These are phyloP conservation scores for Pichia occidentalis DNA, from an alignment of 805 yeast species.

Conservation along the genomic window DNA sequence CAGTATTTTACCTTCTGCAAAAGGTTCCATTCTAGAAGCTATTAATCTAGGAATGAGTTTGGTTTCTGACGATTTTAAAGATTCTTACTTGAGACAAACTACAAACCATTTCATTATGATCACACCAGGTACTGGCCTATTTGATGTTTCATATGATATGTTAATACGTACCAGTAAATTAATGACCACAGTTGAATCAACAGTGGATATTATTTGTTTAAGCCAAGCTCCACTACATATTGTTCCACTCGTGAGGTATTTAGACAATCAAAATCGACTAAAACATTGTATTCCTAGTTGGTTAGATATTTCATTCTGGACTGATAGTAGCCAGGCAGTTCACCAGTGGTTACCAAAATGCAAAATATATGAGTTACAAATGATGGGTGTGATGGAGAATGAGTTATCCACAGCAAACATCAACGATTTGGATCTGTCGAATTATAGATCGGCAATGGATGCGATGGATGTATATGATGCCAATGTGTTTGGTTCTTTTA, in stretches of 20 bases:
- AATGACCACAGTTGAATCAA: slow-evolving; percentile 71
- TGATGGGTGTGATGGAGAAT: slow-evolving; percentile 97
- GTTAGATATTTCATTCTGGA: slow-evolving; percentile 92
- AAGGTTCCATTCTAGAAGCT: slow-evolving; percentile 85
- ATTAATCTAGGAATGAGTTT: slow-evolving; percentile 76
- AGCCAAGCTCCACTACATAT: slow-evolving; percentile 89
- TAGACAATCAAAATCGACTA: slow-evolving; percentile 43
- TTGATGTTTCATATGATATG: slow-evolving; percentile 80
- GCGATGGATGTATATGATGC: slow-evolving; percentile 67
- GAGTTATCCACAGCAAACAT: slow-evolving; percentile 68
- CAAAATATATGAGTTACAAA: slow-evolving; percentile 89
- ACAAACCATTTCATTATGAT: slow-evolving; percentile 84
- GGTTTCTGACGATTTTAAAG: slow-evolving; percentile 69
- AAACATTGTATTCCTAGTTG: slow-evolving; percentile 86
- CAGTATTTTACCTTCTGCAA: slow-evolving; percentile 73
- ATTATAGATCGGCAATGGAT: slow-evolving; percentile 38
- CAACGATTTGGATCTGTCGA: slow-evolving; percentile 42
- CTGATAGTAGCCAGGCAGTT: slow-evolving; percentile 40
- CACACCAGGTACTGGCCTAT: slow-evolving; percentile 90
- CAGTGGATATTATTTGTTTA: slow-evolving; percentile 82
- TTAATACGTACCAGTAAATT: slow-evolving; percentile 69
- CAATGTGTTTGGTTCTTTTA: slow-evolving; percentile 36
- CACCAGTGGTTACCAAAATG: slow-evolving; percentile 89
- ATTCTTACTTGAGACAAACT: slow-evolving; percentile 82
- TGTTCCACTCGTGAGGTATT: slow-evolving; percentile 79